Evolutionary conservation across 176 grass and related monocot species (phyloP).

Genomic region (Triticum turgidum): DNA sequence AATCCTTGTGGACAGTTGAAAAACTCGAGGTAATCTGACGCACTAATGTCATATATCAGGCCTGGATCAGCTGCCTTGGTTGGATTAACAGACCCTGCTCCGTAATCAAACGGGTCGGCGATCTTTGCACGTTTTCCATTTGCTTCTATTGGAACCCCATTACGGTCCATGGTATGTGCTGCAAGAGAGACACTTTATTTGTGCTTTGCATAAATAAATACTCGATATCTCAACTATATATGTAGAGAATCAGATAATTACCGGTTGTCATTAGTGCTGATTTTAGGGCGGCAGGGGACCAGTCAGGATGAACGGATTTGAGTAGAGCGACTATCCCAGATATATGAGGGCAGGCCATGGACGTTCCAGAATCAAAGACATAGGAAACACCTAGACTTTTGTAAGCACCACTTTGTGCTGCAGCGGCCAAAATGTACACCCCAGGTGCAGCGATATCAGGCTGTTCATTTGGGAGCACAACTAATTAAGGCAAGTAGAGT

Average conservation of each 20-base stretch:
- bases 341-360: conserved; percentile 63
- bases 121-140: conserved; percentile 34
- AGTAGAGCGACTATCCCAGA: conserved; percentile 53
- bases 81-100: conserved; percentile 51
- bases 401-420: background rate
- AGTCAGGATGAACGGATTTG: conserved; percentile 46
- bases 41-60: conserved; percentile 52
- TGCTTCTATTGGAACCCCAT: conserved; percentile 40
- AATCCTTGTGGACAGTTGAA: conserved; percentile 36
- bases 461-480: conserved; percentile 10
- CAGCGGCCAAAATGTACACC: conserved; percentile 45
- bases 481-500: too few species aligned
- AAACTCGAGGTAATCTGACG: conserved; percentile 41
- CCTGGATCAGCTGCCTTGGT: conserved; percentile 49
- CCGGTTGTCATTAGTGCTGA: conserved; percentile 66
- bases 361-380: conserved; percentile 36
- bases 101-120: conserved; percentile 58
- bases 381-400: background rate
- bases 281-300: conserved; percentile 33
- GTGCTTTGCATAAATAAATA: too few species aligned
- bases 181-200: background rate
- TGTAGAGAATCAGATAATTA: background rate
- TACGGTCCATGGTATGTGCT: conserved; percentile 38
- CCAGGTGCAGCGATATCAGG: conserved; percentile 73
- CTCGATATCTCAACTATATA: too few species aligned